These are phyloP conservation scores for Fusarium subtropicale DNA, from an alignment of 2,329 filamentous ascomycete genomes.

Conservation along the genomic window DNA sequence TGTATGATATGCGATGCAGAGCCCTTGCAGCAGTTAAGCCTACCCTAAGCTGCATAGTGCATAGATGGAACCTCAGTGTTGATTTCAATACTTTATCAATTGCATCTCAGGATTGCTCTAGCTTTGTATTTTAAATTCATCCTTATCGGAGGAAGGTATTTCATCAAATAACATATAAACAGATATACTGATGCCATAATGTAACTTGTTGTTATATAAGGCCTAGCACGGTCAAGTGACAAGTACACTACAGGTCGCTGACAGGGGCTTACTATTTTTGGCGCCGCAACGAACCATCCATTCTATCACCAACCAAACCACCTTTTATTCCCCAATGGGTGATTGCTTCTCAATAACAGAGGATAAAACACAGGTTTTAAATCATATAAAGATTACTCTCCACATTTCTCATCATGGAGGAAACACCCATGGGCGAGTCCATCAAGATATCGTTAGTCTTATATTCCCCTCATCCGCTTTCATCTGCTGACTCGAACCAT, in stretches of 20 bases:
- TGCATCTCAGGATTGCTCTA: no score
- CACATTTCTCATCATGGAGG: constrained; percentile 44
- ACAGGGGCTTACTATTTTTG: constrained; percentile 20
- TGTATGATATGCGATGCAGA: not conserved
- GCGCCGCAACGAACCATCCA: constrained; percentile 18
- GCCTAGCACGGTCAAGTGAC: constrained; percentile 38
- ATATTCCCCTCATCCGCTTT: constrained; percentile 20
- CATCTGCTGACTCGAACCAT: constrained; percentile 19
- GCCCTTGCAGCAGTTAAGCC: not conserved
- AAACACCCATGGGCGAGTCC: constrained; percentile 52
- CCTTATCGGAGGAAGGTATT: no score
- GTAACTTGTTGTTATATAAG: not conserved
- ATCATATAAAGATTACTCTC: not conserved
- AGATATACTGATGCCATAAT: not conserved
- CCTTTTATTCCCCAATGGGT: not conserved
- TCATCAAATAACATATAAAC: not conserved
- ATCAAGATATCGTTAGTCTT: constrained; percentile 53
- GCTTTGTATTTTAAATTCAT: not conserved
- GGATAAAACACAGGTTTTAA: not conserved
- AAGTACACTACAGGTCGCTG: not conserved
- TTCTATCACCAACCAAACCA: not conserved
- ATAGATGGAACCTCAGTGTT: not conserved
- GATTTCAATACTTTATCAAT: not conserved
- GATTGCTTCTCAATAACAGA: not conserved
- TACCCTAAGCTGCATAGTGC: not conserved